Percentiles rank a stretch among this genome's conserved stretches.
phyloP scores from a whole-genome alignment of 1,284 basidiomycete genomes.

The Puccinia hordei region DNA sequence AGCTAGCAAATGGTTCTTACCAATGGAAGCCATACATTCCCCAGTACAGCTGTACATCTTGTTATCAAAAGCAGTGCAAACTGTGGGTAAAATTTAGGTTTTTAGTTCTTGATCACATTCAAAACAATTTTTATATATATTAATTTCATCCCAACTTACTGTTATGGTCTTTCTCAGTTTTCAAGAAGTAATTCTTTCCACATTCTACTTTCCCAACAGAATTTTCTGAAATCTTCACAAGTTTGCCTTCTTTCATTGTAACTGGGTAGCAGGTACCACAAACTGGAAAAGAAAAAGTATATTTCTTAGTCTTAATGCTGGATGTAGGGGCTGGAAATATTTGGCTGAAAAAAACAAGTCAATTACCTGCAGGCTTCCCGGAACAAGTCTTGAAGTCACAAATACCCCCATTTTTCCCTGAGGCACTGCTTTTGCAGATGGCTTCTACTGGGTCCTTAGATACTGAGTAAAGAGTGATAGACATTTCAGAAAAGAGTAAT shows the following conservation, averaged over 20 bases:
- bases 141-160: background rate
- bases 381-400: slow-evolving; percentile 4
- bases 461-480: background rate
- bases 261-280: slow-evolving; percentile 19
- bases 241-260: background rate
- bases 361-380: background rate
- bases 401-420: background rate
- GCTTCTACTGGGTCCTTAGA: background rate
- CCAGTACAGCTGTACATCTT: slow-evolving; percentile 8
- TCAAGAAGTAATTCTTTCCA: slow-evolving; percentile 16
- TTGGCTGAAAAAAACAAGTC: background rate
- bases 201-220: slow-evolving; percentile 10
- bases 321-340: background rate
- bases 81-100: background rate
- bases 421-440: background rate
- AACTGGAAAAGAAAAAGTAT: background rate
- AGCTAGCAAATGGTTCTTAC: background rate
- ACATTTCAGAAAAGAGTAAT: background rate
- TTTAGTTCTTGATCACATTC: background rate
- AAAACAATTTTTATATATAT: too few species aligned
- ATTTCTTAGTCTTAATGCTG: too few species aligned
- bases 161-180: background rate
- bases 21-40: background rate
- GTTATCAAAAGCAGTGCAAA: background rate
- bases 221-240: background rate